Evolutionary conservation across 2,329 filamentous ascomycete genomes (phyloP), one percentile per base, ranked within the genome.

Genomic region (Sordariomycetes sp.): DNA sequence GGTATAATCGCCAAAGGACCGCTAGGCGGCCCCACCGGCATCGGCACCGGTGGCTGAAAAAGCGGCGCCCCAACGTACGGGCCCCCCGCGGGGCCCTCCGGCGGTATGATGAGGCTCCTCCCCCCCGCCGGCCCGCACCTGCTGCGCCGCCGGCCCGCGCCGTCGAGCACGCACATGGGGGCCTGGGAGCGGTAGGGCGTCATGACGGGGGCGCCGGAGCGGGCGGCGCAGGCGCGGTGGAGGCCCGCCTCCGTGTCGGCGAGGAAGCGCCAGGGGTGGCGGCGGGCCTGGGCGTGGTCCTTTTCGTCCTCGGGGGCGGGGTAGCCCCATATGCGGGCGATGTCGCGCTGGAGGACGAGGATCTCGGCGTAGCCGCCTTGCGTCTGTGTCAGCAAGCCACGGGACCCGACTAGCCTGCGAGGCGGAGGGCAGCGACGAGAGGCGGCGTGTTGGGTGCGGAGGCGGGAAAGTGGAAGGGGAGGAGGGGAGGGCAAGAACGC

Each of bases 271-370:
- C 42, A 57, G 8, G 55, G 55, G 42, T 28, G 15, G 51, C 17
- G 52, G 13, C 17, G 5, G 34, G 55, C 55, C 10, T 5, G 1
- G 4, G 10, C 17, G 34, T 6, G 6, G 15, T 34, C 24, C 12
- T 53, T 35, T 13, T 45, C 22, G 7, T 34, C 20, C 24, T 57
- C 55, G 12, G 48, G 48, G 10, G 22, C 15, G 35, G 34, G 22
- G 55, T 45, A 53, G 50, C 55, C 55, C 25, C 52, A 57, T 34
- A 39, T 36, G 4, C 55, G 55, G 34, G 55, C 55, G 15, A 51
- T 51, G 24, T 57, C 55, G 10, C 55, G 22, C 32, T 57, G 55
- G 50, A 39, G 35, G 6, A 53, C 17, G 34, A 57, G 55, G 45
- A 50, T 50, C 45, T 50, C 45, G 20, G 45, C 10, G 20, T 50